A percentile compares a stretch with the other conserved stretches of the same genome.
These are phyloP conservation scores for Epithemia pelagica DNA, from an alignment of 108 stramenopile species.

Conservation along the genomic window DNA sequence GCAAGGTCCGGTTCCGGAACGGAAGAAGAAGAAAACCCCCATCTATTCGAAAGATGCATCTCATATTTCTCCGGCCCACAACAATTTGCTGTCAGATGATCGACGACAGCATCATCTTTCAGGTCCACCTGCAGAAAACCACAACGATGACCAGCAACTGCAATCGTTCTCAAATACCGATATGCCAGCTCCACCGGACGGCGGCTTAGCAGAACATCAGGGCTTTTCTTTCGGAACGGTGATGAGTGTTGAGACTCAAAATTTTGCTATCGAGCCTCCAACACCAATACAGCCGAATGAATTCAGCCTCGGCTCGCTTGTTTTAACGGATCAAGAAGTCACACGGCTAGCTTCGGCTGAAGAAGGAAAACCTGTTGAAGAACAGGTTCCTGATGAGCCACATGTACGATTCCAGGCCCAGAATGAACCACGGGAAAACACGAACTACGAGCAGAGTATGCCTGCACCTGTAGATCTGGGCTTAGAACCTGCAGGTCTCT, in stretches of 20 bases:
- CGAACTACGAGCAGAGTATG: neutral
- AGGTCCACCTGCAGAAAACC: too few relatives aligned
- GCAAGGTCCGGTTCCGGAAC: conserved; percentile 8
- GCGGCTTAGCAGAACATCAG: neutral
- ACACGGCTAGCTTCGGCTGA: too few relatives aligned
- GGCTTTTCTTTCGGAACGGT: neutral
- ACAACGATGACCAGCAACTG: too few relatives aligned
- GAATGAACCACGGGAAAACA: neutral
- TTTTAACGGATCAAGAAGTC: conserved; percentile 28
- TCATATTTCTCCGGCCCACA: conserved; percentile 2
- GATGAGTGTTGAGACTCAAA: neutral
- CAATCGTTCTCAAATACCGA: too few relatives aligned
- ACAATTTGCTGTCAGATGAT: too few relatives aligned
- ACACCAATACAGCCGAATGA: conserved; percentile 2
- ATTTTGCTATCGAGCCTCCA: neutral
- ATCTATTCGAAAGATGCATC: too few relatives aligned
- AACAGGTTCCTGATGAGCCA: too few relatives aligned
- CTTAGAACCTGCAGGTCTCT: conserved; percentile 20
- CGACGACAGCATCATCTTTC: too few relatives aligned
- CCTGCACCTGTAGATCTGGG: conserved; percentile 7
- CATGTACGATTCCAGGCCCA: neutral
- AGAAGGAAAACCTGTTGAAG: neutral
- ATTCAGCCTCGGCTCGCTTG: conserved; percentile 33
- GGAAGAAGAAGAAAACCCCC: conserved; percentile 2
- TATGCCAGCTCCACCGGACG: neutral